Evolutionary conservation across 176 grass and related monocot species (phyloP).

Genomic region (Rhipidocladum racemiflorum): DNA sequence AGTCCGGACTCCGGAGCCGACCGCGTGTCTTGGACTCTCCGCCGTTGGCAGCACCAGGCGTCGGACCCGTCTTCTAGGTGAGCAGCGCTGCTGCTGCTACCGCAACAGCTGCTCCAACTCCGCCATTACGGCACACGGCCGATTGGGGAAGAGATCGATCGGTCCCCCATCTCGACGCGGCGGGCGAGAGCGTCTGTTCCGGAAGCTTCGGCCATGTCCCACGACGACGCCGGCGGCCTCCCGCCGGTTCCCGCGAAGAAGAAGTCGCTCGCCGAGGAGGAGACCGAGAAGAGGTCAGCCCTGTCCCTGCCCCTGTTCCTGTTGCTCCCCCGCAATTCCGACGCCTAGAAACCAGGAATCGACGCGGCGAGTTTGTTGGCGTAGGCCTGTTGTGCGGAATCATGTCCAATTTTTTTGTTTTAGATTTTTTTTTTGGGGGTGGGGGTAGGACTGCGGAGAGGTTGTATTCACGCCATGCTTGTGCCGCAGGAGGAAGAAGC

Average conservation of each 20-base stretch:
- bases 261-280: constrained; percentile 69
- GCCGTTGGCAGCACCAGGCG: constrained; percentile 20
- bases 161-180: background rate
- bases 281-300: constrained; percentile 74
- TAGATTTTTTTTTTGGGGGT: background rate
- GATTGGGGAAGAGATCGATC: background rate
- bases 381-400: background rate
- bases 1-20: background rate
- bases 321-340: background rate
- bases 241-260: constrained; percentile 57
- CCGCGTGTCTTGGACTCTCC: constrained; percentile 21
- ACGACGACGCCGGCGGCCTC: constrained; percentile 29
- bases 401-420: background rate
- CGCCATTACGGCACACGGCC: constrained; percentile 3
- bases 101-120: constrained; percentile 29
- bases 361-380: background rate
- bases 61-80: background rate
- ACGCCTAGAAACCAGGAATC: background rate
- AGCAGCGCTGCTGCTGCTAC: constrained; percentile 11
- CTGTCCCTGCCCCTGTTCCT: background rate
- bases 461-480: background rate
- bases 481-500: constrained; percentile 69
- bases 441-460: background rate
- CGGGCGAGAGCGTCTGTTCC: background rate
- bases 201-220: constrained; percentile 47